Percentiles rank a stretch among this genome's conserved stretches.
Conservation (phyloP, 257 asterid species). For the Fraxinus anomala region DNA sequence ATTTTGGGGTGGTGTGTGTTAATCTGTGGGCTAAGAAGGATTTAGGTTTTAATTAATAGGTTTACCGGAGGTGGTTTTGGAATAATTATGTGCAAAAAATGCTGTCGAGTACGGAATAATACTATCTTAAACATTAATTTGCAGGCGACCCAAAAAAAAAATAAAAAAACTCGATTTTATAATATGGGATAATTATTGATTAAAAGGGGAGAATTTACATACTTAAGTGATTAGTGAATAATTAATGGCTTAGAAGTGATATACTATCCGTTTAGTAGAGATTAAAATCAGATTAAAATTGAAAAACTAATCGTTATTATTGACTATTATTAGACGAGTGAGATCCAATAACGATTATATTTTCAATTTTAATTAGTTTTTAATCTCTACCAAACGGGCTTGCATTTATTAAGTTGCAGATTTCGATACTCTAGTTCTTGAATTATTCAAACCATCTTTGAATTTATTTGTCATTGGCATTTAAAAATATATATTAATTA, state of each 20-base stretch:
- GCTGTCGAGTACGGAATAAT: neutral
- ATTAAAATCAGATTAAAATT: too few species aligned
- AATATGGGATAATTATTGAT: neutral
- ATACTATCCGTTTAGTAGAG: too few species aligned
- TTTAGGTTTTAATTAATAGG: neutral
- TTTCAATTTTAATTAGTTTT: too few species aligned
- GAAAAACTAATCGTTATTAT: too few species aligned
- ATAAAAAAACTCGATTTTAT: neutral
- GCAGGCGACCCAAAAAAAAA: neutral
- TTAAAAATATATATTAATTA: too few species aligned
- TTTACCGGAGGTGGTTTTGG: neutral
- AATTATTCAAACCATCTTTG: too few species aligned
- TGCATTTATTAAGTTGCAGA: too few species aligned
- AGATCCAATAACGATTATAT: too few species aligned
- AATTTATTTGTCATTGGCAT: too few species aligned
- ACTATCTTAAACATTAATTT: neutral
- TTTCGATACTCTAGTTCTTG: too few species aligned
- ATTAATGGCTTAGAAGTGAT: neutral
- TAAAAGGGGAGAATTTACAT: neutral
- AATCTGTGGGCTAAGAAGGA: constrained; percentile 20
- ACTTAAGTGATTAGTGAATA: neutral
- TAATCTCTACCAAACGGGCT: too few species aligned
- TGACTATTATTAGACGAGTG: too few species aligned
- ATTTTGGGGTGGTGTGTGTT: neutral
- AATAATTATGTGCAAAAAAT: neutral